Evolutionary conservation across 257 asterid species (phyloP).

Genomic region (Solanum tarijense): DNA sequence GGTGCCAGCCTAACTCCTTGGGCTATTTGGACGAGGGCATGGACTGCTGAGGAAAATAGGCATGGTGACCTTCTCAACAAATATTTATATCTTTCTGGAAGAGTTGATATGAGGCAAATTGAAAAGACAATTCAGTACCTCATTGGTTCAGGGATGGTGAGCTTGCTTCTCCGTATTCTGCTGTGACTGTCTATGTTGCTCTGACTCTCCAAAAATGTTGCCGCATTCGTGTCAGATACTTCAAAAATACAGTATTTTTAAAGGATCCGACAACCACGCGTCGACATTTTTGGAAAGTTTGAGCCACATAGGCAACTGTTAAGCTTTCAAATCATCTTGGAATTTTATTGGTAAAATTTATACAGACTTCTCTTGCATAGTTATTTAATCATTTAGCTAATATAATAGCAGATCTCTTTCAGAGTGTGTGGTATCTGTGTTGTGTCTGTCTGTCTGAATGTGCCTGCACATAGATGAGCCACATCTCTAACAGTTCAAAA

Average conservation of each 20-base stretch:
- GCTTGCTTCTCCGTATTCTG: not conserved
- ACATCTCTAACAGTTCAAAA: not conserved
- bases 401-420: not conserved
- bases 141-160: conserved; percentile 48
- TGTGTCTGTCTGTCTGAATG: not conserved
- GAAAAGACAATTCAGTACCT: conserved; percentile 52
- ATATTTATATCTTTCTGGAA: conserved; percentile 56
- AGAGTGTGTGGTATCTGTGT: not conserved
- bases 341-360: not conserved
- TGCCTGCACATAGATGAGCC: not conserved
- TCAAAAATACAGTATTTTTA: not conserved
- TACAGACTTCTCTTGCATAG: not conserved
- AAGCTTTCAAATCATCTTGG: not conserved
- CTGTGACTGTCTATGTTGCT: not conserved
- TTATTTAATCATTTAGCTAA: not conserved
- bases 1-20: conserved; percentile 69
- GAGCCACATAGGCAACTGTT: not conserved
- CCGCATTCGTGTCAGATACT: not conserved
- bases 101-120: conserved; percentile 61
- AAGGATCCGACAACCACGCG: not conserved
- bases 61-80: conserved; percentile 67
- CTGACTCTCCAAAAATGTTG: not conserved
- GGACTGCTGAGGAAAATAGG: conserved; percentile 76
- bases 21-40: conserved; percentile 74
- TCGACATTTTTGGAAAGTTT: too few relatives aligned